Evolutionary conservation across 352 stramenopile species (phyloP).

Genomic region (Pythium phragmitis): DNA sequence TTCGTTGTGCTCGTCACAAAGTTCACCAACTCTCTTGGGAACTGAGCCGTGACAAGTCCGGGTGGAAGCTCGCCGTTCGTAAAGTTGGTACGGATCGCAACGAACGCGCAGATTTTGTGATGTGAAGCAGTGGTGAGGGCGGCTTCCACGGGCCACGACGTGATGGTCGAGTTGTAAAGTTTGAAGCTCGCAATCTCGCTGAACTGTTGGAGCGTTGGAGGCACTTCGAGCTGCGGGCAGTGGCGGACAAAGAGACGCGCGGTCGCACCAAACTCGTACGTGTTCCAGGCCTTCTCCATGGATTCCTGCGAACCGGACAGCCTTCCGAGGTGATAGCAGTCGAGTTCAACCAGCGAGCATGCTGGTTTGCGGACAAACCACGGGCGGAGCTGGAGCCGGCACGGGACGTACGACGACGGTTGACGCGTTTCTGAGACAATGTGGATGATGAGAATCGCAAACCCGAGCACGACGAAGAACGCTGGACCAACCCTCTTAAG

Average conservation of each 20-base stretch:
- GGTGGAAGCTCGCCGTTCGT: too few relatives aligned
- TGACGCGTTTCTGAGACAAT: neutral
- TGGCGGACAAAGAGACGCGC: too few relatives aligned
- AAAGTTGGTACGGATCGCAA: too few relatives aligned
- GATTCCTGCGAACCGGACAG: neutral
- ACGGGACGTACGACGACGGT: neutral
- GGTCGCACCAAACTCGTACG: neutral
- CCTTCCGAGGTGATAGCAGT: neutral
- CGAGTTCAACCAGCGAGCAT: slow-evolving; percentile 4
- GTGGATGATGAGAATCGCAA: too few relatives aligned
- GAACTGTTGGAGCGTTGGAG: too few relatives aligned
- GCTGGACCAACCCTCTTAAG: too few relatives aligned
- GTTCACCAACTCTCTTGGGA: neutral
- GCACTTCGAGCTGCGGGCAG: too few relatives aligned
- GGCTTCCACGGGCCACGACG: neutral
- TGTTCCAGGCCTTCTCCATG: neutral
- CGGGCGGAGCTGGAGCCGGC: neutral
- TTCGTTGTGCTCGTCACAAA: slow-evolving; percentile 5
- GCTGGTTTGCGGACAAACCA: neutral
- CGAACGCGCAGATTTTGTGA: neutral
- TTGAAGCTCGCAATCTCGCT: neutral
- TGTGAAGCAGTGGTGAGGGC: neutral
- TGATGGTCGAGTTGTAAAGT: slow-evolving; percentile 17
- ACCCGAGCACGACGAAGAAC: too few relatives aligned
- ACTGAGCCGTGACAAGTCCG: too few relatives aligned